Evolutionary conservation across 2,329 filamentous ascomycete species (phyloP).

Genomic region (Coniosporium tulheliwenetii): DNA sequence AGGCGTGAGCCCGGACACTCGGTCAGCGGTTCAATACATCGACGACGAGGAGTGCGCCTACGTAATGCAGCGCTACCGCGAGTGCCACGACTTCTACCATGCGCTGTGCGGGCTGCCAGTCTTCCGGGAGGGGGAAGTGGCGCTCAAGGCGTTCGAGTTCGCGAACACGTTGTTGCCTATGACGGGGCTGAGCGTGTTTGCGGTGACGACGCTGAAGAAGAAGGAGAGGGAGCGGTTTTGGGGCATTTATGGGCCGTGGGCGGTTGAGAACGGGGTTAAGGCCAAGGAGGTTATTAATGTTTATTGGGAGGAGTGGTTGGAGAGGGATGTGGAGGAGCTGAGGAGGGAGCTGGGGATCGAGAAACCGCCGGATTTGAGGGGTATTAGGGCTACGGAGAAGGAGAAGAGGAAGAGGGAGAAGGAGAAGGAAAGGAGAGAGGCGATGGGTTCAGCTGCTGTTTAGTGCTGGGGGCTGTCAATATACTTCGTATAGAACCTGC

Average conservation of each 20-base stretch:
- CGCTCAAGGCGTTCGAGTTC: conserved; percentile 97
- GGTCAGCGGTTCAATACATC: conserved; percentile 70
- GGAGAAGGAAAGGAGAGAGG: conserved; percentile 19
- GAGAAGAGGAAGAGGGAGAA: conserved; percentile 53
- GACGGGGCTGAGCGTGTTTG: conserved; percentile 76
- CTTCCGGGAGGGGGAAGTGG: conserved; percentile 88
- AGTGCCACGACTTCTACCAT: conserved; percentile 97
- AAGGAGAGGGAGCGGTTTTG: conserved; percentile 53
- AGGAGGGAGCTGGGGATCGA: conserved; percentile 67
- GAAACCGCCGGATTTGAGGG: conserved; percentile 70
- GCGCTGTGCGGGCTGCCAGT: conserved; percentile 81
- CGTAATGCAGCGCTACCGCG: conserved; percentile 94
- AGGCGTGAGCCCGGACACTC: conserved; percentile 82
- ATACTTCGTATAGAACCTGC: too few relatives aligned
- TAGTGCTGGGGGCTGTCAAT: too few relatives aligned
- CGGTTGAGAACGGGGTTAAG: conserved; percentile 62
- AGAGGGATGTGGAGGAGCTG: conserved; percentile 65
- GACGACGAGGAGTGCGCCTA: conserved; percentile 94
- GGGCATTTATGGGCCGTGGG: conserved; percentile 75
- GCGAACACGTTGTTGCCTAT: conserved; percentile 88
- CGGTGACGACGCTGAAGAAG: conserved; percentile 47
- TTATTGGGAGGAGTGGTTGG: conserved; percentile 92
- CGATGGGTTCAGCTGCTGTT: background rate
- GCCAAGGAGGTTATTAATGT: conserved; percentile 80
- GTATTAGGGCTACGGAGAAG: conserved; percentile 54